A percentile compares a stretch with the other conserved stretches of the same genome.
Evolutionary conservation across 495 filamentous ascomycete genomes (phyloP).

Genomic region (Amphirosellinia nigrospora): DNA sequence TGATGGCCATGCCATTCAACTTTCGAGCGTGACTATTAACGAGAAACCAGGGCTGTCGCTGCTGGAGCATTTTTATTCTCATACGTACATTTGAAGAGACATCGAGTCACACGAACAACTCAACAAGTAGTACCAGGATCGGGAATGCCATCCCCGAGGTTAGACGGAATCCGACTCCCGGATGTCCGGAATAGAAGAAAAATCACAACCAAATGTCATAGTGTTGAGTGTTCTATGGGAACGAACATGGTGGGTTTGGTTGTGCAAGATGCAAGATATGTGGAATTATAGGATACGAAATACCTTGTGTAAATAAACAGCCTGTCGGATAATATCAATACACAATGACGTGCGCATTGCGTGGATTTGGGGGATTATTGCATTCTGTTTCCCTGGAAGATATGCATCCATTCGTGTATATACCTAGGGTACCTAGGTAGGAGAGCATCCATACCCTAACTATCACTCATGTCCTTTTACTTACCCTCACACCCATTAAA

Average conservation of each 20-base stretch:
- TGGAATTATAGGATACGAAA: constrained; percentile 2
- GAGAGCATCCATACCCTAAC: not conserved
- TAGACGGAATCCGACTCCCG: not conserved
- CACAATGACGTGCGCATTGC: not conserved
- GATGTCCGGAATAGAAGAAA: not conserved
- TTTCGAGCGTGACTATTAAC: not conserved
- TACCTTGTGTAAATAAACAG: constrained; percentile 5
- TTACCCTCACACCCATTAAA: too few species aligned
- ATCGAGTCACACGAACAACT: not conserved
- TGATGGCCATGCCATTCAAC: too few species aligned
- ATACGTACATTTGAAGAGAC: not conserved
- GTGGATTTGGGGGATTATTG: not conserved
- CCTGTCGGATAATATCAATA: not conserved
- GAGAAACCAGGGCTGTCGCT: not conserved
- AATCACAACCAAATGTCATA: not conserved
- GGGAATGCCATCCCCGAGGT: not conserved
- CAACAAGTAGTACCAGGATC: not conserved
- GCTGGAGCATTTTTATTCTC: not conserved
- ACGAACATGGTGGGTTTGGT: not conserved
- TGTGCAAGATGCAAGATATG: not conserved
- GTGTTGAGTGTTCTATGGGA: not conserved
- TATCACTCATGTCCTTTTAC: not conserved
- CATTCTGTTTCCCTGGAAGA: not conserved
- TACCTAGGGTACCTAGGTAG: not conserved
- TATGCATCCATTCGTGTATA: too few species aligned